Conservation (phyloP, 495 filamentous ascomycete genomes). For the Podospora appendiculata region DNA sequence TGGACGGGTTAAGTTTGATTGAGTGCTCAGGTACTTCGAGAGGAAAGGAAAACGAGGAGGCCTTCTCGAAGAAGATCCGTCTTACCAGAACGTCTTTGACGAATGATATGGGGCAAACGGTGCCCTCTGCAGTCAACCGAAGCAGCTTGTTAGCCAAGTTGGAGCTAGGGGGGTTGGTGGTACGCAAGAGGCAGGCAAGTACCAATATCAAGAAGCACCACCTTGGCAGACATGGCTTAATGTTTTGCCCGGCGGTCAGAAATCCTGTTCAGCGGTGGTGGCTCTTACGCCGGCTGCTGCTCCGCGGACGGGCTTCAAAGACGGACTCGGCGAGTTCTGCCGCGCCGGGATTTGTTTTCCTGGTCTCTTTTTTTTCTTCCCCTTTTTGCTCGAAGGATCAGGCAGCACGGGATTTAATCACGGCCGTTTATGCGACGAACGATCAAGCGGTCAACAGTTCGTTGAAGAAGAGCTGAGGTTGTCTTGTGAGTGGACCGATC, state of each 20-base stretch:
- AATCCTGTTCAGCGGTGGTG: neutral
- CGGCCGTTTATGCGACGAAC: constrained; percentile 7
- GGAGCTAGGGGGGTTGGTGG: constrained; percentile 7
- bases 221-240: constrained; percentile 20
- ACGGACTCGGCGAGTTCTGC: too few relatives aligned
- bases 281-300: too few relatives aligned
- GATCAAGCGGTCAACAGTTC: constrained; percentile 20
- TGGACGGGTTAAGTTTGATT: constrained; percentile 6
- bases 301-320: too few relatives aligned
- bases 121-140: constrained; percentile 47
- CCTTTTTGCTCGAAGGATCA: neutral
- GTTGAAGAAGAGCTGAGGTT: neutral
- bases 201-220: constrained; percentile 46
- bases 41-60: too few relatives aligned
- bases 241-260: neutral
- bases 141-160: constrained; percentile 30
- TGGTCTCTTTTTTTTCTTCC: neutral
- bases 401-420: neutral
- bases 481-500: constrained; percentile 4
- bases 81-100: constrained; percentile 65
- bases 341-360: too few relatives aligned
- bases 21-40: too few relatives aligned
- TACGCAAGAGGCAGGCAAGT: constrained; percentile 10
- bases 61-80: constrained; percentile 2
- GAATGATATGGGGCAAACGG: constrained; percentile 63